These are phyloP conservation scores for Geum urbanum DNA, from an alignment of 306 rosid species.

Conservation along the genomic window DNA sequence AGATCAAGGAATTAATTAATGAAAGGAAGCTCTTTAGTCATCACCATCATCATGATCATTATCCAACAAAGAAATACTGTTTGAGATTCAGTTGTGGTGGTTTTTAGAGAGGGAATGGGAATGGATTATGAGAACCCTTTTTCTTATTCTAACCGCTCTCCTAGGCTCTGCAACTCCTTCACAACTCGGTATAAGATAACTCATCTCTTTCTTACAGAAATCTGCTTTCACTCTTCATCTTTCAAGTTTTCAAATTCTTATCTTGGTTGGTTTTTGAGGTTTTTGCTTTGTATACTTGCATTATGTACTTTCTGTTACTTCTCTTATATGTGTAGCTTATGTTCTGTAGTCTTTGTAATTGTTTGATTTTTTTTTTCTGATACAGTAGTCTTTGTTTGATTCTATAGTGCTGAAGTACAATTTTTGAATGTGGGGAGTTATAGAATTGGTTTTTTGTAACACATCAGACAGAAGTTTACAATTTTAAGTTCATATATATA, in stretches of 20 bases:
- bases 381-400: neutral
- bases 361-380: neutral
- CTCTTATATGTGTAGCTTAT: neutral
- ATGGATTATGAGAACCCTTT: constrained; percentile 65
- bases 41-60: neutral
- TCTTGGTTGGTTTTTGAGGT: neutral
- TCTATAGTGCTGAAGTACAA: neutral
- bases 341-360: neutral
- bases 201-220: neutral
- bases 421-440: neutral
- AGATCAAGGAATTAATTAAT: neutral
- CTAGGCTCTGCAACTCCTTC: constrained; percentile 69
- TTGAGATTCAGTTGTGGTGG: constrained; percentile 18
- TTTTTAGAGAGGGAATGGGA: neutral
- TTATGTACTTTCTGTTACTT: neutral
- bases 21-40: neutral
- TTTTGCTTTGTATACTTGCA: neutral
- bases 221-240: neutral
- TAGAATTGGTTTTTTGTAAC: neutral
- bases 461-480: neutral
- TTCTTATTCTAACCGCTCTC: constrained; percentile 52
- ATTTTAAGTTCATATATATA: neutral
- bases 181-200: constrained; percentile 53
- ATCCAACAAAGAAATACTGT: neutral
- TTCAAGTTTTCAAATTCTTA: neutral